These are phyloP conservation scores for Rosa rugosa DNA, from an alignment of 306 rosid species.

Conservation along the genomic window DNA sequence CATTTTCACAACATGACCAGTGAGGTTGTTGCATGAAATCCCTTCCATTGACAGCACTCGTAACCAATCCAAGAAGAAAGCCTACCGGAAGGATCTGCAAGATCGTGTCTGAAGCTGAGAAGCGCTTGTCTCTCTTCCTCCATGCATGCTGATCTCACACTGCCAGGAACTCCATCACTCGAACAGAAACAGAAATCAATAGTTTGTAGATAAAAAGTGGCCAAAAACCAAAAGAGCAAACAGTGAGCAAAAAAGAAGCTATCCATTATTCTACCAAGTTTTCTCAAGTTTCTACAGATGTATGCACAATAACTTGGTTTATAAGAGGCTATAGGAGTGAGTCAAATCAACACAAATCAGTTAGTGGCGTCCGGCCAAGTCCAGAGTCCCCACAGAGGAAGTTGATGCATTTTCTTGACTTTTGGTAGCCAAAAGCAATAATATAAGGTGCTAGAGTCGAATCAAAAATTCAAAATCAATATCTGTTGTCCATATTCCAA, in stretches of 20 bases:
- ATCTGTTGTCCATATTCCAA: too few relatives aligned
- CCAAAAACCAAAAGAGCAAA: background rate
- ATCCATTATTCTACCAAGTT: too few relatives aligned
- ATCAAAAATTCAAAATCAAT: conserved; percentile 21
- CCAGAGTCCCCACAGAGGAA: too few relatives aligned
- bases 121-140: conserved; percentile 36
- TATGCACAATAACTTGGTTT: too few relatives aligned
- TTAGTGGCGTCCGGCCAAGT: too few relatives aligned
- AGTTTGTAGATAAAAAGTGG: background rate
- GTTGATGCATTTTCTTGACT: too few relatives aligned
- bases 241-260: background rate
- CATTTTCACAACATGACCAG: background rate
- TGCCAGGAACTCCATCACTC: background rate
- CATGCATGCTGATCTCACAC: conserved; percentile 8
- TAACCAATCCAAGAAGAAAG: conserved; percentile 24
- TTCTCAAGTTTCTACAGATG: too few relatives aligned
- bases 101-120: conserved; percentile 31
- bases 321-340: too few relatives aligned
- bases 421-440: too few relatives aligned
- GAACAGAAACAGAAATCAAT: background rate
- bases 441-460: too few relatives aligned
- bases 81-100: conserved; percentile 29
- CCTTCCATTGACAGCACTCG: background rate
- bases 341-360: too few relatives aligned
- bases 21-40: background rate